Base-by-base conservation (phyloP, 2,329 filamentous ascomycete genomes). In the Knoxdaviesia capensis region DNA sequence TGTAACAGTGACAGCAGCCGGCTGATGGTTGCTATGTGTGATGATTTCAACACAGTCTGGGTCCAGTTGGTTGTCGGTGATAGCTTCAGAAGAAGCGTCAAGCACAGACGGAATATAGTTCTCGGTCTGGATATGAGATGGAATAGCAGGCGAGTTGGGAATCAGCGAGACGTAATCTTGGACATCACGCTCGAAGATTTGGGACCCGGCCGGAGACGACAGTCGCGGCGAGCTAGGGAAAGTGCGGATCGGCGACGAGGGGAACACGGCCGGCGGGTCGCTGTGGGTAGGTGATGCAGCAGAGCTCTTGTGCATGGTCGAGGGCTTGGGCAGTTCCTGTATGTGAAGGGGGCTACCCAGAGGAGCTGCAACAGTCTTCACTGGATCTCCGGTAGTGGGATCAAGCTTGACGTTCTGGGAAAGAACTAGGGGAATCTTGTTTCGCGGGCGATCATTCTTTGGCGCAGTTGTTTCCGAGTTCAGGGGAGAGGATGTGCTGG, bases 181-280 rank as follows among this genome's bases (percentile, higher is more conserved):
- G 29, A 96, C 88, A 56, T 87, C 84, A 53, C 88, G 81, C 64
- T 96, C 88, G 55, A 96, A 96, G 52, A 96, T 94, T 51, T 79
- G 75, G 5, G 75, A 79, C 31, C 71, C 69, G 7, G 85, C 82
- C 9, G 87, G 84, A 20, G 85, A 93, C 42, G 79, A 73, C 38
- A 87, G 60, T 40, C 80, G 71, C 5, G 85, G 80, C 6, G 85
- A 88, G 7, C 73, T 70, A 8, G 79, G 77, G 38, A 83, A 60
- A 41, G 71, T 73, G 44, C 75, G 72, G 45, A 63, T 66, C 4
- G 82, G 81, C 3, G 81, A 85, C 1, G 74, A 64, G 9, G 77
- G 72, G 39, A 39, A 31, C 39, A 60, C 57, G 51, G 63, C 58
- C 49, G 62, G 53, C 49, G 63, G 53, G 48, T 69, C 60, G 48